Evolutionary conservation across 2,329 filamentous ascomycete genomes (phyloP), one percentile per base, ranked within the genome.

Genomic region (Westerdykella sp.): DNA sequence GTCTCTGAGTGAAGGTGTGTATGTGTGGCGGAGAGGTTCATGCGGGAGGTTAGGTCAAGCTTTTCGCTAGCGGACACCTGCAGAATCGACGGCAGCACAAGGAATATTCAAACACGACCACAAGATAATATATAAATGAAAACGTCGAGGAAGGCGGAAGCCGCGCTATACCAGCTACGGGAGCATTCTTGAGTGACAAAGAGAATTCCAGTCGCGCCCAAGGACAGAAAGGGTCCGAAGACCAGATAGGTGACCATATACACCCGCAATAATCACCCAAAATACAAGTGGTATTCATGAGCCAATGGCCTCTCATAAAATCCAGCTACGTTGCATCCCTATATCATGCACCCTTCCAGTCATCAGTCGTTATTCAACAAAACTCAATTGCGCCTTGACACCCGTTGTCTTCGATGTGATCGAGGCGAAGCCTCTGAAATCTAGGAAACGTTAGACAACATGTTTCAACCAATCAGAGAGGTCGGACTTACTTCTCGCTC

Each of bases 361-460:
- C 56, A 42, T 59, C 45, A 54, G 34, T 66, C 57, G 42, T 64
- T 48, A 63, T 84, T 21, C 72, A 91, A 69, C 85, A 79, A 66
- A 97, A 96, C 70, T 98, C 93, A 69, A 95, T 80, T 48, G 88
- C 85, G 57, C 81, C 81, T 66, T 85, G 86, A 69, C 88, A 93
- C 44, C 91, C 90, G 59, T 75, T 78, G 66, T 95, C 85, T 45
- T 86, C 79, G 43, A 96, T 84, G 67, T 95, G 89, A 67, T 87
- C 86, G 57, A 98, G 74, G 62, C 95, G 87, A 55, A 97, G 75
- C 67, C 95, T 88, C 69, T 98, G 93, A 66, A 91, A 95, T 59
- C 88, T 94, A 53, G 38, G 44, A 11, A 12, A 35, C 32, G 49
- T 66, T 51, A 63, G 57, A 37, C 7, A 28, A 35, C 14, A 39